These are phyloP conservation scores for Furcasterigmium furcatum DNA, from an alignment of 2,329 filamentous ascomycete genomes.

Conservation along the genomic window DNA sequence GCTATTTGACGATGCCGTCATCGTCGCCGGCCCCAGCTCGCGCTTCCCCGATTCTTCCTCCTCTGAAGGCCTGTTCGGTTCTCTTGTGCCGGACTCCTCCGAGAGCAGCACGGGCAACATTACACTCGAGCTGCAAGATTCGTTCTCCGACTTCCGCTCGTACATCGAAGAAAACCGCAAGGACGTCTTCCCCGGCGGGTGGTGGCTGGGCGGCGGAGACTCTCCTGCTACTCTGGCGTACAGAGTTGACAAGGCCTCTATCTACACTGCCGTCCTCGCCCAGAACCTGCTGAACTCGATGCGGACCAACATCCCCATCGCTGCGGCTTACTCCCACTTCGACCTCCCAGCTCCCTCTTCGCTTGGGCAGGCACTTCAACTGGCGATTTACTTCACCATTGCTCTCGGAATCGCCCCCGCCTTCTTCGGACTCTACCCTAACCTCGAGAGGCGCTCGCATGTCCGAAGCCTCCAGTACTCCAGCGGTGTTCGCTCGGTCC, in stretches of 20 bases:
- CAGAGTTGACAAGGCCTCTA: conserved; percentile 55
- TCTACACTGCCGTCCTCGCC: conserved; percentile 56
- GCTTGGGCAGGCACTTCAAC: conserved; percentile 66
- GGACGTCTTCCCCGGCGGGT: conserved; percentile 72
- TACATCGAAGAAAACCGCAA: conserved; percentile 61
- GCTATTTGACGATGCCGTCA: conserved; percentile 12
- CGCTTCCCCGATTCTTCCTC: conserved; percentile 7
- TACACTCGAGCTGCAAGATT: conserved; percentile 33
- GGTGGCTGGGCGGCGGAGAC: conserved; percentile 66
- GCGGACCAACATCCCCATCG: conserved; percentile 65
- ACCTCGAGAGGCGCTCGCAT: conserved; percentile 73
- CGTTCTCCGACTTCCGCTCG: conserved; percentile 63
- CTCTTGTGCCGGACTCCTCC: conserved; percentile 3
- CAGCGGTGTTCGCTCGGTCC: conserved; percentile 79
- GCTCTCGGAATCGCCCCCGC: conserved; percentile 76
- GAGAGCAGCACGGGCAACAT: conserved; percentile 4
- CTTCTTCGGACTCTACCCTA: conserved; percentile 87
- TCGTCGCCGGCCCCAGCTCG: conserved; percentile 19
- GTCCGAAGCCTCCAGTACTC: conserved; percentile 87
- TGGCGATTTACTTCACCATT: conserved; percentile 79
- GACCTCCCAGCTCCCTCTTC: conserved; percentile 66
- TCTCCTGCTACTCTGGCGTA: conserved; percentile 68
- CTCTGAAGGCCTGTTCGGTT: conserved; percentile 9
- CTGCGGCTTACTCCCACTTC: conserved; percentile 71
- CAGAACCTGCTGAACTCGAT: conserved; percentile 67